Percentiles rank a stretch among this genome's conserved stretches.
Evolutionary conservation across 371 early-diverging fungal species (phyloP).

Genomic region (Massospora cicadina): DNA sequence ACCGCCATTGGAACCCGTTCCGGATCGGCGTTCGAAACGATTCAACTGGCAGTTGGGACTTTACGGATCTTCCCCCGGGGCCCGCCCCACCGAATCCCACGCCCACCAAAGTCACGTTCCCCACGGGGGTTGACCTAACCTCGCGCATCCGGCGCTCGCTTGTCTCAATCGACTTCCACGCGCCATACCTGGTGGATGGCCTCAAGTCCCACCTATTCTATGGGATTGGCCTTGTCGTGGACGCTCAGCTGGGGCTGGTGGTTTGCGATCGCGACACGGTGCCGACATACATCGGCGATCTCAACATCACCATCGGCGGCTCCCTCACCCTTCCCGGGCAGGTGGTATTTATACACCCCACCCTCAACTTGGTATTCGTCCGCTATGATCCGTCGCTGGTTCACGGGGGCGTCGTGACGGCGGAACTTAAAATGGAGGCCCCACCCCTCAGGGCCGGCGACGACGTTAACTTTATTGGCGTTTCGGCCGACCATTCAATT

Average conservation of each 20-base stretch:
- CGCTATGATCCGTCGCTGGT: slow-evolving; percentile 45
- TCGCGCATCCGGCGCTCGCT: slow-evolving; percentile 39
- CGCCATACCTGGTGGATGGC: slow-evolving; percentile 53
- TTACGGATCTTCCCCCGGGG: slow-evolving; percentile 37
- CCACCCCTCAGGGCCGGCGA: slow-evolving; percentile 36
- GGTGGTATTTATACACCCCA: slow-evolving; percentile 55
- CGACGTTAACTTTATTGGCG: slow-evolving; percentile 38
- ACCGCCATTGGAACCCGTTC: slow-evolving; percentile 69
- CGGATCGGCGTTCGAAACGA: slow-evolving; percentile 59
- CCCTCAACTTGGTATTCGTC: slow-evolving; percentile 63
- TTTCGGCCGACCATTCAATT: slow-evolving; percentile 29
- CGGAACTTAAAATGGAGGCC: slow-evolving; percentile 25
- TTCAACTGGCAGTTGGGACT: slow-evolving; percentile 66
- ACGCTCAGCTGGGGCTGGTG: slow-evolving; percentile 45
- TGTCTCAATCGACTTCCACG: slow-evolving; percentile 43
- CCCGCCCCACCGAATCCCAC: slow-evolving; percentile 22
- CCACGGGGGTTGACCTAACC: slow-evolving; percentile 39
- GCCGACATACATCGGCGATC: slow-evolving; percentile 52
- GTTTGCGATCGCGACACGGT: slow-evolving; percentile 66
- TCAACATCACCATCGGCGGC: slow-evolving; percentile 59
- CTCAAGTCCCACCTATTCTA: slow-evolving; percentile 35
- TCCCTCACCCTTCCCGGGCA: slow-evolving; percentile 50
- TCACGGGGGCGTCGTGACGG: slow-evolving; percentile 37
- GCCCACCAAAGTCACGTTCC: slow-evolving; percentile 41
- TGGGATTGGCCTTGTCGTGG: slow-evolving; percentile 67